Percentiles rank a stretch among this genome's conserved stretches.
phyloP scores from a whole-genome alignment of 2,329 filamentous ascomycete genomes.

The Aspergillus sp. region DNA sequence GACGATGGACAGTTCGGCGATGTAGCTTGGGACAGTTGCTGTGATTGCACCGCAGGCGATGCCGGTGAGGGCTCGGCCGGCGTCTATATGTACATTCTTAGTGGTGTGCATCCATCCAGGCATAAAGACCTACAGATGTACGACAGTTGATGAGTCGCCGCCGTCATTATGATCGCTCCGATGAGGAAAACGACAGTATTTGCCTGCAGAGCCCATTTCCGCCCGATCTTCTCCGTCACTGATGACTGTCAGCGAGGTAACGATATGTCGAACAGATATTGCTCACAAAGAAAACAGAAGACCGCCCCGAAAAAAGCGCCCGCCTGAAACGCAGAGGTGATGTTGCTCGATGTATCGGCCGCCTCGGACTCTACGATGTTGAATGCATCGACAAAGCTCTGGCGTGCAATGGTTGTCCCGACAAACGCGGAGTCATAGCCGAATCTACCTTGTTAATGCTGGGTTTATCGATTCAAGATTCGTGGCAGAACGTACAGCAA shows the following conservation, averaged over 20 bases:
- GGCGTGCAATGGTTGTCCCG: slow-evolving; percentile 58
- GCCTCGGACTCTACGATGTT: slow-evolving; percentile 42
- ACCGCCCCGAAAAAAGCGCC: slow-evolving; percentile 60
- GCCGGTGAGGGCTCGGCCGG: slow-evolving; percentile 41
- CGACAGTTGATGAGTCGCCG: slow-evolving; percentile 44
- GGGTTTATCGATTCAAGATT: slow-evolving; percentile 19
- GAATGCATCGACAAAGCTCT: slow-evolving; percentile 54
- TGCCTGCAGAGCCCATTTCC: slow-evolving; percentile 56
- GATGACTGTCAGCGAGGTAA: background rate
- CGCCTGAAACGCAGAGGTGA: slow-evolving; percentile 55
- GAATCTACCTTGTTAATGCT: slow-evolving; percentile 43
- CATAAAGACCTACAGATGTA: slow-evolving; percentile 5
- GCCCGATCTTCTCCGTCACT: slow-evolving; percentile 55
- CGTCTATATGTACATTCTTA: slow-evolving; percentile 24
- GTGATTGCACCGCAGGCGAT: slow-evolving; percentile 39
- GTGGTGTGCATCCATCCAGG: too few relatives aligned
- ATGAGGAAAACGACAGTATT: slow-evolving; percentile 52
- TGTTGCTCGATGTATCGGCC: slow-evolving; percentile 51
- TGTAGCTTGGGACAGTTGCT: slow-evolving; percentile 40
- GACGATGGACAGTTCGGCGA: slow-evolving; percentile 37
- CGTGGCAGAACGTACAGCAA: slow-evolving; percentile 32
- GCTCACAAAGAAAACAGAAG: slow-evolving; percentile 45
- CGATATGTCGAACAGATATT: background rate
- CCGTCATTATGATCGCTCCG: slow-evolving; percentile 52
- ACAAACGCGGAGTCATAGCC: slow-evolving; percentile 61